Percentiles rank a stretch among this genome's conserved stretches.
phyloP scores from a whole-genome alignment of 1,284 basidiomycete species.

The Tilletiopsis washingtonensis region DNA sequence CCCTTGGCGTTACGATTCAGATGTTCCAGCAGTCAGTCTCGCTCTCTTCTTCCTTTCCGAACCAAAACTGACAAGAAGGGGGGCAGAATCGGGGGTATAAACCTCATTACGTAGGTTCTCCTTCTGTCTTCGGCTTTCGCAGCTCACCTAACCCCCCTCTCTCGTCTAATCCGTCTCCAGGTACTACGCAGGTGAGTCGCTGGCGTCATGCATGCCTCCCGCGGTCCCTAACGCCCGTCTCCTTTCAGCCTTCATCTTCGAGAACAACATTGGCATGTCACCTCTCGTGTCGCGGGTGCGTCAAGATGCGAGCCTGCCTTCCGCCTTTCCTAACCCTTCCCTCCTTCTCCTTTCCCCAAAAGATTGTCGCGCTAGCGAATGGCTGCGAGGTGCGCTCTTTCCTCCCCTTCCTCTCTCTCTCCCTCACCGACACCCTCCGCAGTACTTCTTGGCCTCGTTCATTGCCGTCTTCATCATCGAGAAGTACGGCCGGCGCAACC shows the following conservation, averaged over 20 bases:
- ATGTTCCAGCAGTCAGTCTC: constrained; percentile 48
- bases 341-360: too few species aligned
- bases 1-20: constrained; percentile 37
- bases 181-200: too few species aligned
- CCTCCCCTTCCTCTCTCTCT: neutral
- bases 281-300: constrained; percentile 36
- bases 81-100: constrained; percentile 28
- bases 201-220: too few species aligned
- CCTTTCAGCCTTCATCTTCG: constrained; percentile 41
- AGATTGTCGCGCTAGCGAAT: too few species aligned
- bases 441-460: constrained; percentile 44
- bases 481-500: constrained; percentile 34
- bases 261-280: constrained; percentile 33
- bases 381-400: too few species aligned
- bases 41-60: too few species aligned
- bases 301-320: constrained; percentile 33
- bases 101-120: constrained; percentile 45
- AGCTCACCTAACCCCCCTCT: too few species aligned
- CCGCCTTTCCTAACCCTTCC: too few species aligned
- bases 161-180: too few species aligned
- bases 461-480: constrained; percentile 42
- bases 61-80: too few species aligned
- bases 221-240: too few species aligned
- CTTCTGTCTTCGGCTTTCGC: too few species aligned
- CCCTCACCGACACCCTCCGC: constrained; percentile 3